phyloP scores from a whole-genome alignment of 345 rosid species.

The Fremontodendron californicum region DNA sequence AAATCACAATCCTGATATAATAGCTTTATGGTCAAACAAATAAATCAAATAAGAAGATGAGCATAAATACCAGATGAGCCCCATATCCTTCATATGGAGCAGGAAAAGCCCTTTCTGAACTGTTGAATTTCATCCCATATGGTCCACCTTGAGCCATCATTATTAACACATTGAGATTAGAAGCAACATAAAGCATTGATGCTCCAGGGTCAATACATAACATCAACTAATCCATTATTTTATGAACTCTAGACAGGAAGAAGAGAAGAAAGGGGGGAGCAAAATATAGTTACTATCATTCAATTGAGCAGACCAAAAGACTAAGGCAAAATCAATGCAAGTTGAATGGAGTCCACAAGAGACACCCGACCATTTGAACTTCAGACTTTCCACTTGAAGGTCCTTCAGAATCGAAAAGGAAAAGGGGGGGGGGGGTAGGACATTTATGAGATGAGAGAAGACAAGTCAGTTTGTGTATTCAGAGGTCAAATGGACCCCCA shows the following conservation, averaged over 20 bases:
- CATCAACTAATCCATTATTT: neutral
- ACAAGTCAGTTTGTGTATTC: too few relatives aligned
- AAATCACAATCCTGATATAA: neutral
- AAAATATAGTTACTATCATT: neutral
- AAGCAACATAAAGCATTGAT: neutral
- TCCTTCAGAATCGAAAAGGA: neutral
- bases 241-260: neutral
- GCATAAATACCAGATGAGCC: slow-evolving; percentile 49
- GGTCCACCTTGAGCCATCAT: slow-evolving; percentile 50
- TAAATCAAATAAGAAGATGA: slow-evolving; percentile 17
- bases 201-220: neutral
- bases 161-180: slow-evolving; percentile 23
- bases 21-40: too few relatives aligned
- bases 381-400: neutral
- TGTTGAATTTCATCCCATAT: slow-evolving; percentile 60
- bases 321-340: neutral
- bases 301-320: neutral
- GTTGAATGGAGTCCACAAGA: neutral
- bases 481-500: too few relatives aligned
- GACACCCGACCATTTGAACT: neutral
- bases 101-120: slow-evolving; percentile 47
- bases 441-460: too few relatives aligned
- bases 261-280: neutral
- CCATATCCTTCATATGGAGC: slow-evolving; percentile 64
- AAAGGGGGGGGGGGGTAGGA: neutral